Evolutionary conservation across 331 rosid genomes (phyloP).

Genomic region (Erythrophleum ivorense): DNA sequence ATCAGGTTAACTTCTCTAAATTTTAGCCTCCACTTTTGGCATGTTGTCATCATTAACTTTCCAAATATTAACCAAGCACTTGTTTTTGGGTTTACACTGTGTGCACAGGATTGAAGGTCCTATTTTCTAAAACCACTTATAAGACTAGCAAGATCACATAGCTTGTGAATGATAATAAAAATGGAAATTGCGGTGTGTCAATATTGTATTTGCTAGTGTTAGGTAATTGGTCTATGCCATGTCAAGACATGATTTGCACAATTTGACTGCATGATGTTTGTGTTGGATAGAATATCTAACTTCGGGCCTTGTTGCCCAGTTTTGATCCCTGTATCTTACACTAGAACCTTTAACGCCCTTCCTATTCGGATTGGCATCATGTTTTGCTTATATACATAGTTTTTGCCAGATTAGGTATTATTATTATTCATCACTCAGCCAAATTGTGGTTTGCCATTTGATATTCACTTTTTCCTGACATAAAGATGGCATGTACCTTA

Average conservation of each 20-base stretch:
- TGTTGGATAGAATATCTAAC: conserved; percentile 28
- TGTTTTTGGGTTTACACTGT: conserved; percentile 3
- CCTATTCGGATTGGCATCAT: neutral
- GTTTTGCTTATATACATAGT: neutral
- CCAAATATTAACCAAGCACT: neutral
- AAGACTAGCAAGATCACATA: neutral
- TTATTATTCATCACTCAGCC: neutral
- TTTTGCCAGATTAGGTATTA: neutral
- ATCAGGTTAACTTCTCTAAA: conserved; percentile 69
- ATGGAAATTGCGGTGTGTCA: neutral
- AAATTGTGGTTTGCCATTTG: conserved; percentile 1
- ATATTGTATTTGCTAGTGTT: conserved; percentile 21
- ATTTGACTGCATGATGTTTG: neutral
- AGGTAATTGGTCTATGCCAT: conserved; percentile 18
- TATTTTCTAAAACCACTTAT: neutral
- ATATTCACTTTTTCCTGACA: neutral
- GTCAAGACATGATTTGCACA: conserved; percentile 10
- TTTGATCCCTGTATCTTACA: neutral
- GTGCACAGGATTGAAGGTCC: conserved; percentile 10
- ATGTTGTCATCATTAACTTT: conserved; percentile 20
- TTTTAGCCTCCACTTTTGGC: conserved; percentile 21
- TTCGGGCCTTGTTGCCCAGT: neutral
- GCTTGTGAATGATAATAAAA: conserved; percentile 3
- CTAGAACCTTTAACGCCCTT: neutral
- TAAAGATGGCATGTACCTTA: neutral